Percentiles rank a stretch among this genome's conserved stretches.
Evolutionary conservation across 2,329 filamentous ascomycete species (phyloP).

Genomic region (Alternaria conjuncta): DNA sequence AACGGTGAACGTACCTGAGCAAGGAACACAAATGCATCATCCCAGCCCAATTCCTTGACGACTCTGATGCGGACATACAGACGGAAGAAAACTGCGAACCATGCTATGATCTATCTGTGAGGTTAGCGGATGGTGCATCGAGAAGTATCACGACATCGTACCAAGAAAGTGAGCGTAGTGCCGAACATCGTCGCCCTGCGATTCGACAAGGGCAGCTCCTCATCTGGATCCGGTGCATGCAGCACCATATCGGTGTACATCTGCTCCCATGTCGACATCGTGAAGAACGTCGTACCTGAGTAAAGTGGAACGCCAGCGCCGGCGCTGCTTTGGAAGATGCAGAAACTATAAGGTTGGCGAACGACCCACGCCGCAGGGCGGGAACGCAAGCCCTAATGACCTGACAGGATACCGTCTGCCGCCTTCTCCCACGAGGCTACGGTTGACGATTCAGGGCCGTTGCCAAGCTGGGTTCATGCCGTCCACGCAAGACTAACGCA

Average conservation of each 20-base stretch:
- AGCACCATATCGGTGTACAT: slow-evolving; percentile 26
- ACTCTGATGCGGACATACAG: slow-evolving; percentile 37
- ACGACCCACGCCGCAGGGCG: background rate
- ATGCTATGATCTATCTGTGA: slow-evolving; percentile 29
- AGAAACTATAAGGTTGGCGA: slow-evolving; percentile 1
- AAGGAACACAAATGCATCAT: slow-evolving; percentile 42
- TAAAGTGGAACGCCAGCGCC: slow-evolving; percentile 3
- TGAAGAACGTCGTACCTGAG: background rate
- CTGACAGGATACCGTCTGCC: slow-evolving; percentile 1
- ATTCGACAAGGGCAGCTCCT: slow-evolving; percentile 37
- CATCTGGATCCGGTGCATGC: slow-evolving; percentile 35
- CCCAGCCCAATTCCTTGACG: slow-evolving; percentile 44
- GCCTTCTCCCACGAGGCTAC: slow-evolving; percentile 1
- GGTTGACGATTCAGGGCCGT: slow-evolving; percentile 6
- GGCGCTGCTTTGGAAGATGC: slow-evolving; percentile 3
- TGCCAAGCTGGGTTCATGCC: slow-evolving; percentile 10
- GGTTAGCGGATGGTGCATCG: slow-evolving; percentile 11
- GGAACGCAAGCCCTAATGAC: slow-evolving; percentile 9
- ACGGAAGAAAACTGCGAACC: slow-evolving; percentile 36
- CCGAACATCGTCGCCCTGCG: slow-evolving; percentile 34
- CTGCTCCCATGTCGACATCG: slow-evolving; percentile 24
- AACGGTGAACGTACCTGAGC: slow-evolving; percentile 29
- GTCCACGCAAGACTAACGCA: slow-evolving; percentile 4
- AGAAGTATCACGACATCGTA: slow-evolving; percentile 11
- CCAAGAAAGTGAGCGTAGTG: slow-evolving; percentile 33